Evolutionary conservation across 148 eudicot genomes (phyloP).

Genomic region (Silene conica): DNA sequence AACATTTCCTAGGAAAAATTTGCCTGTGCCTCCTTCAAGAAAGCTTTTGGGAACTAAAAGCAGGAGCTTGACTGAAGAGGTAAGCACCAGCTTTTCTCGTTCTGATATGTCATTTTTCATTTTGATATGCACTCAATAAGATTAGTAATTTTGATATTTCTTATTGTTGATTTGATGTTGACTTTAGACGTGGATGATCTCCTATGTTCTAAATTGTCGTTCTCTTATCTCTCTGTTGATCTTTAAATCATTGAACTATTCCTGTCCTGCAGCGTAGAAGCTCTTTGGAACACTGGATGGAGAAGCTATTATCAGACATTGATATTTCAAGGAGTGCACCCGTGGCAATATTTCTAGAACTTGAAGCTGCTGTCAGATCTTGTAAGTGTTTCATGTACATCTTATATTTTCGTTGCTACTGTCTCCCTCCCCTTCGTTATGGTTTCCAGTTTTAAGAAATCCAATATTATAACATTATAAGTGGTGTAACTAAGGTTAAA

Average conservation of each 20-base stretch:
- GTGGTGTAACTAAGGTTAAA: background rate
- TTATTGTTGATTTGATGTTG: background rate
- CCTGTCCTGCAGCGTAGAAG: constrained; percentile 57
- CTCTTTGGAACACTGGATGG: constrained; percentile 83
- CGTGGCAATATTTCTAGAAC: constrained; percentile 83
- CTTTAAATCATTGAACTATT: constrained; percentile 16
- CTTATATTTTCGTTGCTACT: background rate
- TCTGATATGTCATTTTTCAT: background rate
- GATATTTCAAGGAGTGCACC: constrained; percentile 76
- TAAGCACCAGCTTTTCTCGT: constrained; percentile 20
- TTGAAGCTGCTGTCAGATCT: constrained; percentile 95
- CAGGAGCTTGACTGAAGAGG: constrained; percentile 72
- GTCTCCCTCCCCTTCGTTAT: background rate
- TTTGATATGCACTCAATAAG: background rate
- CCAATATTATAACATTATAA: background rate
- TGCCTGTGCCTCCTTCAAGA: constrained; percentile 82
- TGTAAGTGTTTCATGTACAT: constrained; percentile 48
- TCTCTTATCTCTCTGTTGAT: background rate
- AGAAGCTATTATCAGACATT: constrained; percentile 69
- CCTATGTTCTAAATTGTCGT: background rate
- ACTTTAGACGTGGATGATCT: background rate
- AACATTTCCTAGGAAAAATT: constrained; percentile 54
- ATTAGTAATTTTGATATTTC: background rate
- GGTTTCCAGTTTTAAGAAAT: background rate
- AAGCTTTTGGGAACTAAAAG: constrained; percentile 66